Evolutionary conservation across 805 yeast species (phyloP), one percentile per base, ranked within the genome.

Genomic region (Candida awuae): DNA sequence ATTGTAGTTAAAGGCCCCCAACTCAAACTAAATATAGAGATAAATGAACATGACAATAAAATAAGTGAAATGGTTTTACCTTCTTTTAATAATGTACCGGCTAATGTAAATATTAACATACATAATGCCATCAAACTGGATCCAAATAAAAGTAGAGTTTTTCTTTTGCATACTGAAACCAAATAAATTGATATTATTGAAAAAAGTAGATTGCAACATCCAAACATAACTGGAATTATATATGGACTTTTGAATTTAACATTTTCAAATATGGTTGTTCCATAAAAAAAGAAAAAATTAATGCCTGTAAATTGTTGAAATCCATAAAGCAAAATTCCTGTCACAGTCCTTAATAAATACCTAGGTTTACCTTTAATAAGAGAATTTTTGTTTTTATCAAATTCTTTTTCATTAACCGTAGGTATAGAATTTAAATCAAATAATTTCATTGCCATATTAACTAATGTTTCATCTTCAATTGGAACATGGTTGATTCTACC

Each of bases 1-100:
- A 77, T 72, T 57, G 72, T 74, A n/a, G 77, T 68, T 42, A 82
- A 72, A 26, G 87, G 85, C 3, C 87, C 88, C 80, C 85, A 77
- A 12, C 84, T 75, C 17, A 76, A 63, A 3, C 87, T 84, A 59
- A 82, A 81, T 41, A 67, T 67, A 47, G 73, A 67, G 37, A 81
- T 76, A 58, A 73, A 81, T 28, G 71, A 51, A 38, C 60, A 58
- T 54, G 85, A 75, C 4, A 82, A 67, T 29, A 77, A 59, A 38
- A 69, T 67, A 53, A 81, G 73, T 73, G 77, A 66, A 3, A 69
- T 67, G 25, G 63, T 53, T 37, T 79, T 79, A 26, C 73, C 65
- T 33, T 29, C 49, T 30, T 66, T 54, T 12, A 63, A 53, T 39
- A 66, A 62, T 3, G 73, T 60, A 10, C 86, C 86, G 17, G 78